Evolutionary conservation across 2,329 filamentous ascomycete species (phyloP).

Genomic region (Colletotrichum melonis): DNA sequence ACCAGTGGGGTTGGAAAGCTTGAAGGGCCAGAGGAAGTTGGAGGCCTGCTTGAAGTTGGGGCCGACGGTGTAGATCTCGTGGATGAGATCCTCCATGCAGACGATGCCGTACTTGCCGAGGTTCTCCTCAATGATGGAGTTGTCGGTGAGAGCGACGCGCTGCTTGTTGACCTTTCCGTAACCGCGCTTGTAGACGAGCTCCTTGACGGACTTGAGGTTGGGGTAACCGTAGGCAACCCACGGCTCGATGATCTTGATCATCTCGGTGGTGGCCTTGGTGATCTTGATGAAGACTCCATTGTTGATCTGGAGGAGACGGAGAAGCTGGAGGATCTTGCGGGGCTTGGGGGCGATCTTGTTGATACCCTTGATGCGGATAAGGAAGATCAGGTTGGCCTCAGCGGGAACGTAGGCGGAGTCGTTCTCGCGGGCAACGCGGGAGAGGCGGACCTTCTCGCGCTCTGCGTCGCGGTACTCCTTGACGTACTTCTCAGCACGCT

Average conservation of each 20-base stretch:
- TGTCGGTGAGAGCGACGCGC: conserved; percentile 95
- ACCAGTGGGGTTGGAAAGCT: conserved; percentile 97
- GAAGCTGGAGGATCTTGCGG: conserved; percentile 99
- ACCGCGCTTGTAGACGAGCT: conserved; percentile 99
- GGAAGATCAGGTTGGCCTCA: conserved; percentile 96
- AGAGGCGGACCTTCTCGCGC: conserved; percentile 97
- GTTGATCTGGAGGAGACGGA: conserved; percentile 99
- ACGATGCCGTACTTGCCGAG: conserved; percentile 99
- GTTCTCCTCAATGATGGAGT: conserved; percentile 95
- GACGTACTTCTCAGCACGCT: conserved; percentile 99
- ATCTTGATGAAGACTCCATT: conserved; percentile 98
- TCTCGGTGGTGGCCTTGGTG: conserved; percentile 97
- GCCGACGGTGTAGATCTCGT: conserved; percentile 98
- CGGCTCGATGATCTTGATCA: conserved; percentile 98
- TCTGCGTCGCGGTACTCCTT: conserved; percentile 99
- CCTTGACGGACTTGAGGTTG: conserved; percentile 98
- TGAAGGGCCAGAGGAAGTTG: conserved; percentile 99
- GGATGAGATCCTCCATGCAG: conserved; percentile 98
- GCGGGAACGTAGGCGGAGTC: conserved; percentile 95
- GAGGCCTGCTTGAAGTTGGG: conserved; percentile 99
- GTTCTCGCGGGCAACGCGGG: conserved; percentile 88
- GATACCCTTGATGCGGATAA: conserved; percentile 99
- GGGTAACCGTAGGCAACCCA: conserved; percentile 99
- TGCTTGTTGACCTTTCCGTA: conserved; percentile 99
- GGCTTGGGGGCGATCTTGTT: conserved; percentile 99